Conservation (phyloP, 176 grass and related monocot species). For the Musa schizocarpa region DNA sequence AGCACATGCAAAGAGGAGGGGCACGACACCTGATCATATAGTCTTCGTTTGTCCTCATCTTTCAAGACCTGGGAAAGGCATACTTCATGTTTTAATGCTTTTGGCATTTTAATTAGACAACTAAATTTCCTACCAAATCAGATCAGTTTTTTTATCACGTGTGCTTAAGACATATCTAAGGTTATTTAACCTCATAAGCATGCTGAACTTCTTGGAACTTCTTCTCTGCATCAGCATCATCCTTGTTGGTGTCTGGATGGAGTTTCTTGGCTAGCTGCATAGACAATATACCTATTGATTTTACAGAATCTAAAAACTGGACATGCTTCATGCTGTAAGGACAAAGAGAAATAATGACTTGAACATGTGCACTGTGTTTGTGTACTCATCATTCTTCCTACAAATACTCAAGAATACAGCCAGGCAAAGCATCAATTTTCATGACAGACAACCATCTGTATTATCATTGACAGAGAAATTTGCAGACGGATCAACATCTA, state of each 20-base stretch:
- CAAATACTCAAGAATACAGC: too few species aligned
- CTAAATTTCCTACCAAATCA: not conserved
- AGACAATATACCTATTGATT: not conserved
- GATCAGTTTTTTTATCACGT: too few species aligned
- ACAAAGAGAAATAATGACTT: not conserved
- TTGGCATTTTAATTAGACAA: not conserved
- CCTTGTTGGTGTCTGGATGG: conserved; percentile 96
- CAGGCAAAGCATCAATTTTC: too few species aligned
- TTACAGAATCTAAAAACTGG: conserved; percentile 3
- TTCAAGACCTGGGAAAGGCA: conserved; percentile 62
- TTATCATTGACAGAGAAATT: too few species aligned
- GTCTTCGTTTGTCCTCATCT: conserved; percentile 72
- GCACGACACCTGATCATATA: conserved; percentile 80
- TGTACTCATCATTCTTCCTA: too few species aligned
- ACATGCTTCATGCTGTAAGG: not conserved
- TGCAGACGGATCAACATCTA: too few species aligned
- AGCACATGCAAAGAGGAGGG: not conserved
- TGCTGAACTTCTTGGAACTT: conserved; percentile 98
- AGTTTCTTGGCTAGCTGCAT: conserved; percentile 94
- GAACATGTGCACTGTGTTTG: not conserved
- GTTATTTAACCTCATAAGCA: conserved; percentile 72
- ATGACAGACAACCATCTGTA: too few species aligned
- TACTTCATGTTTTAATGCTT: conserved; percentile 1
- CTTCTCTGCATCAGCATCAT: conserved; percentile 70
- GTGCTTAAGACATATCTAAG: not conserved